phyloP scores from a whole-genome alignment of 345 rosid genomes.

The Abelmoschus esculentus region DNA sequence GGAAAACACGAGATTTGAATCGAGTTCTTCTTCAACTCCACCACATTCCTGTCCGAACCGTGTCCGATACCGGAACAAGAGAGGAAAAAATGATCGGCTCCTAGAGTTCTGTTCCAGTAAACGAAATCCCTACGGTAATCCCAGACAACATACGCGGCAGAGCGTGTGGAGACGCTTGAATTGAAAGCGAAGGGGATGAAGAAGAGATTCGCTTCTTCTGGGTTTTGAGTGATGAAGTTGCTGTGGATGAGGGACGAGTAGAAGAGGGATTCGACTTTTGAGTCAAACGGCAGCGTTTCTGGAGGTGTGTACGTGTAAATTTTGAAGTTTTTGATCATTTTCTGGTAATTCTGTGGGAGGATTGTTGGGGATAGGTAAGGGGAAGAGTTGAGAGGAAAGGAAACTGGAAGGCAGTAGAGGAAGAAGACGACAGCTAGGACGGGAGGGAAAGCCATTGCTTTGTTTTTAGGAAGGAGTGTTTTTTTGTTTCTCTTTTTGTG shows the following conservation, averaged over 20 bases:
- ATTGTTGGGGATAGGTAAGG: slow-evolving; percentile 38
- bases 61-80: slow-evolving; percentile 35
- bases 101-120: slow-evolving; percentile 62
- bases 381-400: slow-evolving; percentile 9
- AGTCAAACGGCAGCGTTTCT: slow-evolving; percentile 16
- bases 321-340: slow-evolving; percentile 38
- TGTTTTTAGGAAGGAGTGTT: too few relatives aligned
- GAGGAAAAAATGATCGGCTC: slow-evolving; percentile 51
- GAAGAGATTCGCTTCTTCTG: slow-evolving; percentile 49
- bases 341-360: slow-evolving; percentile 30
- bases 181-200: slow-evolving; percentile 37
- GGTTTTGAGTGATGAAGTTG: slow-evolving; percentile 31
- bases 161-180: slow-evolving; percentile 27
- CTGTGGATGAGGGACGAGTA: slow-evolving; percentile 36
- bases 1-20: slow-evolving; percentile 55
- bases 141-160: slow-evolving; percentile 25
- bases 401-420: slow-evolving; percentile 4
- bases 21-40: slow-evolving; percentile 59
- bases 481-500: too few relatives aligned
- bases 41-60: slow-evolving; percentile 37
- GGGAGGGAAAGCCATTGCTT: slow-evolving; percentile 6
- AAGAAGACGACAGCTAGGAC: neutral
- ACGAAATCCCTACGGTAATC: slow-evolving; percentile 29
- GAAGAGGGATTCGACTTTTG: slow-evolving; percentile 36
- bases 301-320: slow-evolving; percentile 37